These are phyloP conservation scores for Kuraishia piskuri DNA, from an alignment of 805 yeast species.

Conservation along the genomic window DNA sequence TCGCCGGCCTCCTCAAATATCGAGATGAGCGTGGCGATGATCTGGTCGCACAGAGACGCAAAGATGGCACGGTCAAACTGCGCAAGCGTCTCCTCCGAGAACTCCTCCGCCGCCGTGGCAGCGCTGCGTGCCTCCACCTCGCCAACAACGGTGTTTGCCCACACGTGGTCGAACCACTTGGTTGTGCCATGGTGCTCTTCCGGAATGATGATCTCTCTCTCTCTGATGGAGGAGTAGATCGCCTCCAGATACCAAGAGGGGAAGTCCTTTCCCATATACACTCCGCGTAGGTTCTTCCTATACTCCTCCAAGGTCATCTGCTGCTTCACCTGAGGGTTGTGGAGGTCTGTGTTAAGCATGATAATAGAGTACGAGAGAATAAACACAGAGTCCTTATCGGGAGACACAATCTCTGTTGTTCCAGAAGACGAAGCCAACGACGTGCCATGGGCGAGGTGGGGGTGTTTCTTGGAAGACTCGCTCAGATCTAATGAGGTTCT, in stretches of 20 bases:
- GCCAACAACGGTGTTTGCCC: constrained; percentile 58
- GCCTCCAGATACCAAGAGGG: constrained; percentile 79
- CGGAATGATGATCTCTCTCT: constrained; percentile 91
- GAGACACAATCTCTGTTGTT: constrained; percentile 3
- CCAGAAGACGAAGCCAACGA: neutral
- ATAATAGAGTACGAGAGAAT: constrained; percentile 87
- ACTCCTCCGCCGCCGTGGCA: neutral
- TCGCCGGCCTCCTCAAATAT: constrained; percentile 86
- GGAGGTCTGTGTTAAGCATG: constrained; percentile 89
- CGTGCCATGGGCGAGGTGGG: neutral
- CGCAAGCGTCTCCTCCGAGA: constrained; percentile 18
- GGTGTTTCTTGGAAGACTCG: neutral
- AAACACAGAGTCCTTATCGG: constrained; percentile 49
- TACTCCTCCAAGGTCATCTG: constrained; percentile 88
- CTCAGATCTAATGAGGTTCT: neutral
- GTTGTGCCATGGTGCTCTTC: constrained; percentile 94
- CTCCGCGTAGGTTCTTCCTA: constrained; percentile 71
- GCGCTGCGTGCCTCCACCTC: constrained; percentile 26
- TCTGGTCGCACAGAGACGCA: constrained; percentile 47
- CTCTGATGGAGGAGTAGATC: constrained; percentile 72
- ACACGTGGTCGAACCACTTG: constrained; percentile 82
- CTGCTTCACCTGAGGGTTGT: constrained; percentile 84
- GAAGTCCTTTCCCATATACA: constrained; percentile 66
- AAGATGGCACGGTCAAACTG: constrained; percentile 71
- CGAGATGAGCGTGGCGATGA: constrained; percentile 64